These are phyloP conservation scores for Effrenium voratum DNA, from an alignment of 73 alveolate genomes.

Conservation along the genomic window DNA sequence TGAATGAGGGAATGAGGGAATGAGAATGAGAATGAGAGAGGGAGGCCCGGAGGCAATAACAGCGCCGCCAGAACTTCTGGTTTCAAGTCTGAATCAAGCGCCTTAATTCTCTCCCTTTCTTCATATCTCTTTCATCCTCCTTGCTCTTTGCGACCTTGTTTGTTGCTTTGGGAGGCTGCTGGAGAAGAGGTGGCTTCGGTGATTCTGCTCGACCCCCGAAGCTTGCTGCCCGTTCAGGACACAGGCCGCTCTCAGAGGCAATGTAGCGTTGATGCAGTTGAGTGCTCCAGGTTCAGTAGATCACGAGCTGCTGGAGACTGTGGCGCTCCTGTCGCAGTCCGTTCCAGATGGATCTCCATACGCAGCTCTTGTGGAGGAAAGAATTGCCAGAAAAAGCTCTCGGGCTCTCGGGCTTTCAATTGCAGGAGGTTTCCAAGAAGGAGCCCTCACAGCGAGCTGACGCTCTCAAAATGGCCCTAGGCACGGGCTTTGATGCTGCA, in stretches of 20 bases:
- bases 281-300: not conserved
- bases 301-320: conserved; percentile 58
- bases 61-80: not conserved
- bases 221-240: conserved; percentile 50
- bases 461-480: not conserved
- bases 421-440: conserved; percentile 16
- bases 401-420: not conserved
- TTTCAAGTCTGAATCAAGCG: not conserved
- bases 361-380: conserved; percentile 70
- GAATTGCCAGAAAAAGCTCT: not conserved
- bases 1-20: too few relatives aligned
- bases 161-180: not conserved
- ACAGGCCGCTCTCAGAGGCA: not conserved
- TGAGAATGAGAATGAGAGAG: too few relatives aligned
- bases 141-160: not conserved
- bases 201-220: conserved; percentile 64
- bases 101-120: not conserved
- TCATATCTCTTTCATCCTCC: not conserved
- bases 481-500: too few relatives aligned
- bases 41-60: too few relatives aligned
- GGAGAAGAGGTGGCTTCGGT: conserved; percentile 41
- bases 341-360: conserved; percentile 83
- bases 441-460: conserved; percentile 37
- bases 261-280: not conserved
- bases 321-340: conserved; percentile 69